phyloP scores from a whole-genome alignment of 1,284 basidiomycete species.

The Tilletia caries region DNA sequence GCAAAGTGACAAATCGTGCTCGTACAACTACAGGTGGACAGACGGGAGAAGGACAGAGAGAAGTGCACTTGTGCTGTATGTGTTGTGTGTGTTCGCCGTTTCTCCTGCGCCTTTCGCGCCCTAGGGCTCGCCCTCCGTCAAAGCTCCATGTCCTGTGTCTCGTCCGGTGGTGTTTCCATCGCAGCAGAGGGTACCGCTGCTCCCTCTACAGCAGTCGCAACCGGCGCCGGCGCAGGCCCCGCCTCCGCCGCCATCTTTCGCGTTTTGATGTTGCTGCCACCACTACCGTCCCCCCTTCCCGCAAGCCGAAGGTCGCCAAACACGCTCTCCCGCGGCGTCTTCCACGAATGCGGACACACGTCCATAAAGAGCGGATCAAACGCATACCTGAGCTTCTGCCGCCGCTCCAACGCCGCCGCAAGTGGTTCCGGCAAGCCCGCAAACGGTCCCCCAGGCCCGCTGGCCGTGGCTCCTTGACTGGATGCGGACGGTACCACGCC shows the following conservation, averaged over 20 bases:
- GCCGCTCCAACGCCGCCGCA: conserved; percentile 37
- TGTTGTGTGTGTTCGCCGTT: no score
- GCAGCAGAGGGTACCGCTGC: neutral
- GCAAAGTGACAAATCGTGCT: no score
- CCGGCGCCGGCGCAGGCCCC: neutral
- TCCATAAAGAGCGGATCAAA: conserved; percentile 43
- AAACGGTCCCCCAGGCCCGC: neutral
- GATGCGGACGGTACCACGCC: neutral
- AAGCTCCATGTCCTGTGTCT: neutral
- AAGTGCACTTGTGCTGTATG: no score
- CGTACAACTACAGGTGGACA: no score
- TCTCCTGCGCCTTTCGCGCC: no score
- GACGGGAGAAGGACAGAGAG: no score
- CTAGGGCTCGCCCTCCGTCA: no score
- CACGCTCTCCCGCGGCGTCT: conserved; percentile 20
- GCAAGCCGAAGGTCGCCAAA: conserved; percentile 16
- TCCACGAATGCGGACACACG: conserved; percentile 14
- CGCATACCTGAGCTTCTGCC: conserved; percentile 36
- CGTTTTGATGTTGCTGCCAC: no score
- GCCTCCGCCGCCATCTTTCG: neutral
- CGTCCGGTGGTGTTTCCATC: neutral
- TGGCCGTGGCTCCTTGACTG: neutral
- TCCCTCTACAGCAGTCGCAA: neutral
- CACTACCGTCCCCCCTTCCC: no score
- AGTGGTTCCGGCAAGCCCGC: conserved; percentile 35